These are phyloP conservation scores for Alternaria sp. DNA, from an alignment of 2,329 filamentous ascomycete species.

Conservation along the genomic window DNA sequence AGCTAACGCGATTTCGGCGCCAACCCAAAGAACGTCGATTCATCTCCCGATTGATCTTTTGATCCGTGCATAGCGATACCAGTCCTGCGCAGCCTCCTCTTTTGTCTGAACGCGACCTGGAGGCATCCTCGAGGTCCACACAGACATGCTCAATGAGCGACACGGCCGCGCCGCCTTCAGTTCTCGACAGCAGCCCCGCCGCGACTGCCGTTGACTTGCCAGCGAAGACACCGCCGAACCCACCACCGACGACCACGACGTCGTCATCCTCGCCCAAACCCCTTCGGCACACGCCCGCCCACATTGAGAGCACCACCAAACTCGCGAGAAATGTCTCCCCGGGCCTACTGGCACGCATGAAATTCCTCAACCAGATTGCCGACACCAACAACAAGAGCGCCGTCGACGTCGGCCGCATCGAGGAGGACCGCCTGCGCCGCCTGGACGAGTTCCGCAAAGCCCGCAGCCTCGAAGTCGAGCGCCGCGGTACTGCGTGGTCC, in stretches of 20 bases:
- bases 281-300: slow-evolving; percentile 17
- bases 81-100: slow-evolving; percentile 20
- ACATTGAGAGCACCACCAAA: slow-evolving; percentile 38
- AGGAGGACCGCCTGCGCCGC: slow-evolving; percentile 72
- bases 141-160: slow-evolving; percentile 36
- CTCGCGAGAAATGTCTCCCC: slow-evolving; percentile 51
- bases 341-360: slow-evolving; percentile 53
- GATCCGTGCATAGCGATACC: slow-evolving; percentile 23
- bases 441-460: slow-evolving; percentile 71
- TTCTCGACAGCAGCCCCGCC: slow-evolving; percentile 28
- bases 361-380: slow-evolving; percentile 49
- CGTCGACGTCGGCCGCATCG: slow-evolving; percentile 66
- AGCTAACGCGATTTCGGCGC: slow-evolving; percentile 8
- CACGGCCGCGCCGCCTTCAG: slow-evolving; percentile 24
- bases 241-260: slow-evolving; percentile 9
- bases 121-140: slow-evolving; percentile 18
- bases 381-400: slow-evolving; percentile 36
- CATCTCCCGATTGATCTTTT: slow-evolving; percentile 13
- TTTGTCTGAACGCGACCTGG: slow-evolving; percentile 23
- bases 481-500: slow-evolving; percentile 75
- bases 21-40: slow-evolving; percentile 12
- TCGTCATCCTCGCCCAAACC: slow-evolving; percentile 19
- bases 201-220: slow-evolving; percentile 27
- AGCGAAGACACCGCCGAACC: slow-evolving; percentile 23
- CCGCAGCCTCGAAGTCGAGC: slow-evolving; percentile 62